Conservation (phyloP, 2,329 filamentous ascomycete species). For the Nemania bipapillata region DNA sequence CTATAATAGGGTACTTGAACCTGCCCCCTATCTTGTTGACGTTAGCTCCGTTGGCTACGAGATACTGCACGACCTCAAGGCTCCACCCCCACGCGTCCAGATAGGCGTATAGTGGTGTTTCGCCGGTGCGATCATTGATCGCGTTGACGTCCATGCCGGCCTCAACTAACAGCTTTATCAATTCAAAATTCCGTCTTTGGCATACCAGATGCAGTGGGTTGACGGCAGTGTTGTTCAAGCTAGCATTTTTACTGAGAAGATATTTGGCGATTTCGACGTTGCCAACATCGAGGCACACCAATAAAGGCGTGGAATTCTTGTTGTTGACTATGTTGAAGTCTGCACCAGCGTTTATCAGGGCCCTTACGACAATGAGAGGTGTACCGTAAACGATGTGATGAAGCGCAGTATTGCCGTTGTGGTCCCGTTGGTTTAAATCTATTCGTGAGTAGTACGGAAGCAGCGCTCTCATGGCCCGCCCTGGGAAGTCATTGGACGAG, state of each 20-base stretch:
- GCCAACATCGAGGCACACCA: not conserved
- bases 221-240: not conserved
- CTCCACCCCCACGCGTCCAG: not conserved
- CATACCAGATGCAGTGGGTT: not conserved
- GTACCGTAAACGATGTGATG: not conserved
- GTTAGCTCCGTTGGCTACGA: not conserved
- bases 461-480: not conserved
- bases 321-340: not conserved
- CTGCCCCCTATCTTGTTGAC: not conserved
- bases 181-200: not conserved
- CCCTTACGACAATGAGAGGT: not conserved
- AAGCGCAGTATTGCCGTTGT: conserved; percentile 4
- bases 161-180: not conserved
- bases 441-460: not conserved
- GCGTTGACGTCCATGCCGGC: conserved; percentile 6
- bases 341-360: conserved; percentile 4
- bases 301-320: not conserved
- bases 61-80: not conserved
- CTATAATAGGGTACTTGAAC: conserved; percentile 5
- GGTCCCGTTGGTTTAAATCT: not conserved
- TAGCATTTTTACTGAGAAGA: conserved; percentile 1
- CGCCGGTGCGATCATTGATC: not conserved
- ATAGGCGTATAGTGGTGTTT: conserved; percentile 10
- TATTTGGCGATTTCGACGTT: not conserved
- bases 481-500: not conserved